phyloP scores from a whole-genome alignment of 2,329 filamentous ascomycete genomes.

The Plectosphaerella plurivora region DNA sequence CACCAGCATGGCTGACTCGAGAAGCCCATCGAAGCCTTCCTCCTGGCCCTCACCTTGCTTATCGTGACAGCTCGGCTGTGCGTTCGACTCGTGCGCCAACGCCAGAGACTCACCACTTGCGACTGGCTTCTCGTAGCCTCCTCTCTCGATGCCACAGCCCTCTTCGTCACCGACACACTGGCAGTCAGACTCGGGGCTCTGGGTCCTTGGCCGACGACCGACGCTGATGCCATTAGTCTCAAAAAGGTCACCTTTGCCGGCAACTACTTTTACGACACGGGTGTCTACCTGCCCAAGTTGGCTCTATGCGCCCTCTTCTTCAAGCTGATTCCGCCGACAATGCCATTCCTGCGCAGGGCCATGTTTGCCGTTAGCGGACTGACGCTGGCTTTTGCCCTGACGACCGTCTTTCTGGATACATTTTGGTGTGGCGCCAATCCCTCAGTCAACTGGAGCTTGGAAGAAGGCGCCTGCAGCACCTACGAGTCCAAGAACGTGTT shows the following conservation, averaged over 20 bases:
- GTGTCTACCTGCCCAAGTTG: conserved; percentile 22
- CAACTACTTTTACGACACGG: conserved; percentile 26
- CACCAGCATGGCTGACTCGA: conserved; percentile 2
- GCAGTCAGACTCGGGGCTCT: conserved; percentile 21
- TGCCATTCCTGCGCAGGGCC: conserved; percentile 16
- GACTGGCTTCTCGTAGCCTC: conserved; percentile 22
- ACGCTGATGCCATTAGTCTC: conserved; percentile 12
- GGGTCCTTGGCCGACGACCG: conserved; percentile 7
- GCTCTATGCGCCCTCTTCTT: conserved; percentile 22
- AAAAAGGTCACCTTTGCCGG: conserved; percentile 22
- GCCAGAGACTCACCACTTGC: conserved; percentile 18
- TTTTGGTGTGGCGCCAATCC: conserved; percentile 24
- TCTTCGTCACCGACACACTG: conserved; percentile 18
- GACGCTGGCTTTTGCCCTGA: conserved; percentile 16
- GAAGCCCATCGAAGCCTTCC: conserved; percentile 21
- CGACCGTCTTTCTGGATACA: conserved; percentile 20
- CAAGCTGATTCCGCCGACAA: conserved; percentile 18
- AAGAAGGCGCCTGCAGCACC: conserved; percentile 15
- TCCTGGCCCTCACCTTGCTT: conserved; percentile 15
- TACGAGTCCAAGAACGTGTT: conserved; percentile 20
- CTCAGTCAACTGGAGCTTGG: conserved; percentile 18
- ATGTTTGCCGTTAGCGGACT: conserved; percentile 15
- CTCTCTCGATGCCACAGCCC: conserved; percentile 17
- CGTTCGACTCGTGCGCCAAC: conserved; percentile 19
- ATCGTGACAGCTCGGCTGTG: conserved; percentile 16